phyloP scores from a whole-genome alignment of 305 asterid species.

The Fraxinus albicans region DNA sequence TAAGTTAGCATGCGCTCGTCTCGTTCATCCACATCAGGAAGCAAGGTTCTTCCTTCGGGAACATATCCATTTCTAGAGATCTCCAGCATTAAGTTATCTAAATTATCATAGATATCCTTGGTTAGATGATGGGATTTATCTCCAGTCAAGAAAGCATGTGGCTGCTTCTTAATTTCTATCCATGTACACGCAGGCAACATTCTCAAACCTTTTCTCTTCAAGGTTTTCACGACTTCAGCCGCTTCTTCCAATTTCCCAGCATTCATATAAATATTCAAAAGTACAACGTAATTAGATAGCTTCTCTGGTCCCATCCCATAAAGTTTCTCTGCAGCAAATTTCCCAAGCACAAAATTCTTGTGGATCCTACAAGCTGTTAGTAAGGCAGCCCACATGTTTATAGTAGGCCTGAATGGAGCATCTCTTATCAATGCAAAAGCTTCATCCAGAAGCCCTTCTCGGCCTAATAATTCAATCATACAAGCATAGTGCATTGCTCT shows the following conservation, averaged over 20 bases:
- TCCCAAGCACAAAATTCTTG: constrained; percentile 67
- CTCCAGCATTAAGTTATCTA: constrained; percentile 45
- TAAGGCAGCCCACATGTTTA: constrained; percentile 90
- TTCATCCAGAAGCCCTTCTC: constrained; percentile 79
- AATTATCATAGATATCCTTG: constrained; percentile 48
- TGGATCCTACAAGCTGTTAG: constrained; percentile 79
- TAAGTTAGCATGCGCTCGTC: constrained; percentile 43
- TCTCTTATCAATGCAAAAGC: constrained; percentile 66
- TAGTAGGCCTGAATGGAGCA: constrained; percentile 59
- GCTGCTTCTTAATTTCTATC: constrained; percentile 68
- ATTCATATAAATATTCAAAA: constrained; percentile 58
- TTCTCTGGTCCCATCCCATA: constrained; percentile 81
- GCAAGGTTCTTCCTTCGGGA: constrained; percentile 42
- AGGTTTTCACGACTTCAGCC: constrained; percentile 54
- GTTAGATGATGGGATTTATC: constrained; percentile 54
- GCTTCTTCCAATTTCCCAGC: constrained; percentile 64
- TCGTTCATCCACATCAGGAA: constrained; percentile 70
- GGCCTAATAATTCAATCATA: constrained; percentile 75
- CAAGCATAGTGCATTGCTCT: constrained; percentile 84
- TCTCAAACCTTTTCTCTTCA: constrained; percentile 64
- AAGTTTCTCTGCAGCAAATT: constrained; percentile 75
- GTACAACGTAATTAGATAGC: constrained; percentile 65
- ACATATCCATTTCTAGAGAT: constrained; percentile 44
- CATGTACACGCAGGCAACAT: constrained; percentile 73
- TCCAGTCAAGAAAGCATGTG: constrained; percentile 52